Base-by-base conservation (phyloP, 192 early-diverging fungal species). In the Coemansia guatemalensis region DNA sequence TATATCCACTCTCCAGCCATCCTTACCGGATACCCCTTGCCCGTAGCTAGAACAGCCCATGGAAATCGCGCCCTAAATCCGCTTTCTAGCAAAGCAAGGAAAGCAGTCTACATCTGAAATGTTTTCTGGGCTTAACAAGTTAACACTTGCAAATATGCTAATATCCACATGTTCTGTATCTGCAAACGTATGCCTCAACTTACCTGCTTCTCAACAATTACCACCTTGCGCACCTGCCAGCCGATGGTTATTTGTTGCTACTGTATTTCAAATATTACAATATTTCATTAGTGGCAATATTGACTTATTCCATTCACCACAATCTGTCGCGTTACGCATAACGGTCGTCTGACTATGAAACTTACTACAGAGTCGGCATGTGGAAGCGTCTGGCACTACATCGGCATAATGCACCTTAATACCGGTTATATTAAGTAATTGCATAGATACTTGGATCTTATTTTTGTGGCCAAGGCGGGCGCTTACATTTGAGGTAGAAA, bases 1-100 rank as follows among this genome's bases (percentile, higher is more conserved):
- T 20, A 21, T 27, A 22, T 26, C 24, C 17, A 14, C 3, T 17
- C 20, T 21, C 18, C 23, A 14, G 25, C 26, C 17, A 51, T 60
- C 22, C 76, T 64, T 79, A 79, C 76, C 11, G 76, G 76, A 35
- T 79, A 79, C 9, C 76, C 76, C 57, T 70, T 73, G 18, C 76
- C 76, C 6, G 76, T 73, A 0, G 56, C 67, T 21, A 79, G 54
- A 11, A 79, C 14, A 1, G 60, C 57, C 51, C 60, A 51, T 0
- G 76, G 71, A 58, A 73, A 69, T 25, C 53, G n/a, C n/a, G 20
- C 30, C 8, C 48, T 56, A 64, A 79, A 69, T 24, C 76, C 76
- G 21, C 67, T 55, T 52, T 79, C 67, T 5, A 70, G 55, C 7
- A 79, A 51, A 6, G 76, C 70, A 58, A 73, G 63, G 24, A 73